phyloP scores from a whole-genome alignment of 2,329 filamentous ascomycete species.

The Teratosphaeria nubilosa region DNA sequence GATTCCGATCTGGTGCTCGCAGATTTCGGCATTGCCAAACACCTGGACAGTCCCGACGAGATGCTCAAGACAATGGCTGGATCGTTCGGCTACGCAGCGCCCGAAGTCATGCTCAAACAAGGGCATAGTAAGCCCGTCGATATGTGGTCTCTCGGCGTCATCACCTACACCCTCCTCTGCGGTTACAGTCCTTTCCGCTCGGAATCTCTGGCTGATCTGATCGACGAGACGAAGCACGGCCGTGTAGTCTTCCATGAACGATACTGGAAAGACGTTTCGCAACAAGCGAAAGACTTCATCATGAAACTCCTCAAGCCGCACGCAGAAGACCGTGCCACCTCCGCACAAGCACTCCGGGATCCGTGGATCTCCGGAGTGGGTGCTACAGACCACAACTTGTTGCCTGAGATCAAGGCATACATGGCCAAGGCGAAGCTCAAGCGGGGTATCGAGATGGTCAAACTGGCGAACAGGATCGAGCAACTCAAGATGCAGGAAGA shows the following conservation, averaged over 20 bases:
- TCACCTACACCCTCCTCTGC: slow-evolving; percentile 95
- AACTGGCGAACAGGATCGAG: slow-evolving; percentile 90
- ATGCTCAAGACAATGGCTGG: slow-evolving; percentile 97
- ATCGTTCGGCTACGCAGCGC: slow-evolving; percentile 94
- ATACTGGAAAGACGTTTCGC: slow-evolving; percentile 96
- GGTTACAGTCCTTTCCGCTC: slow-evolving; percentile 97
- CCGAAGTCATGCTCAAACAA: slow-evolving; percentile 95
- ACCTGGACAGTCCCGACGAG: slow-evolving; percentile 81
- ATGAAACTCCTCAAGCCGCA: slow-evolving; percentile 66
- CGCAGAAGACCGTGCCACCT: slow-evolving; percentile 66
- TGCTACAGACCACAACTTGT: slow-evolving; percentile 88
- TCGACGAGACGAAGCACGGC: slow-evolving; percentile 81
- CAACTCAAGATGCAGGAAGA: slow-evolving; percentile 89
- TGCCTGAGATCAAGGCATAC: slow-evolving; percentile 93
- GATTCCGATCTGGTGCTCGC: slow-evolving; percentile 84
- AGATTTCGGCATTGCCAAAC: slow-evolving; percentile 98
- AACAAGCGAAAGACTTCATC: slow-evolving; percentile 94
- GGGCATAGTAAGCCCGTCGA: slow-evolving; percentile 97
- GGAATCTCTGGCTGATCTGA: slow-evolving; percentile 83
- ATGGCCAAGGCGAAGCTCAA: slow-evolving; percentile 84
- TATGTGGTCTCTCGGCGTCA: slow-evolving; percentile 98
- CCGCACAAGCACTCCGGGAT: slow-evolving; percentile 29
- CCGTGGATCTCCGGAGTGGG: slow-evolving; percentile 80
- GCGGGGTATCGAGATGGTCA: slow-evolving; percentile 91
- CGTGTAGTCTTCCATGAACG: slow-evolving; percentile 90